Conservation (phyloP, 1,284 basidiomycete genomes). For the Gomphus sp. region DNA sequence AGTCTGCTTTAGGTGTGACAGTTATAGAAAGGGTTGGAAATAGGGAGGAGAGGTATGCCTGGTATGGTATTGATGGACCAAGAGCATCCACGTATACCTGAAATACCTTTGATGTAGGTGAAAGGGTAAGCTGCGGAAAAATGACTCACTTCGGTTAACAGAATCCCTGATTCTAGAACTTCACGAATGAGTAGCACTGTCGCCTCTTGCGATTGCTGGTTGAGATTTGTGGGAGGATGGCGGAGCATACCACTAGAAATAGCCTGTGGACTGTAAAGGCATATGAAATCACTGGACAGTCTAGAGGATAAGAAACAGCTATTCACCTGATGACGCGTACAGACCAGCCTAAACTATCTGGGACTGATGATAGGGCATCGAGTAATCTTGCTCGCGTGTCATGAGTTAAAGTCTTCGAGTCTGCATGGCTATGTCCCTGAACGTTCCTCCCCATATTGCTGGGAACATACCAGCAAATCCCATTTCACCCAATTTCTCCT, state of each 20-base stretch:
- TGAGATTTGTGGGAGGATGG: constrained; percentile 79
- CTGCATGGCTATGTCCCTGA: constrained; percentile 27
- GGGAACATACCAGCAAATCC: constrained; percentile 77
- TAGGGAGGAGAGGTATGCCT: constrained; percentile 65
- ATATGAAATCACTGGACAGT: constrained; percentile 21
- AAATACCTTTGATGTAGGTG: background rate
- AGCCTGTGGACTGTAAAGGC: constrained; percentile 63
- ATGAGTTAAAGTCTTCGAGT: constrained; percentile 86
- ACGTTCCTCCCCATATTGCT: background rate
- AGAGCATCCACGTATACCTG: constrained; percentile 95
- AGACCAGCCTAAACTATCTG: constrained; percentile 70
- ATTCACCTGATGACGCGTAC: constrained; percentile 68
- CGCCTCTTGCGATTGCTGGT: constrained; percentile 87
- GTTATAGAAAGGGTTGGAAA: constrained; percentile 85
- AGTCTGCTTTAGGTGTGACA: constrained; percentile 90
- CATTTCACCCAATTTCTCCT: constrained; percentile 64
- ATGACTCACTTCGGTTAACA: constrained; percentile 66
- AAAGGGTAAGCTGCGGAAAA: background rate
- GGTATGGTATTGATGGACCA: constrained; percentile 80
- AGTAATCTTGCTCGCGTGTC: constrained; percentile 60
- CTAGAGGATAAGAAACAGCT: background rate
- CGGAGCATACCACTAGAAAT: constrained; percentile 91
- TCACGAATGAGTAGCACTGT: constrained; percentile 84
- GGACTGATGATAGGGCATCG: constrained; percentile 53
- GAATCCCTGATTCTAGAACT: constrained; percentile 71